Evolutionary conservation across 129 eudicot genomes (phyloP), one percentile per base, ranked within the genome.

Genomic region (Flaveria brownii): DNA sequence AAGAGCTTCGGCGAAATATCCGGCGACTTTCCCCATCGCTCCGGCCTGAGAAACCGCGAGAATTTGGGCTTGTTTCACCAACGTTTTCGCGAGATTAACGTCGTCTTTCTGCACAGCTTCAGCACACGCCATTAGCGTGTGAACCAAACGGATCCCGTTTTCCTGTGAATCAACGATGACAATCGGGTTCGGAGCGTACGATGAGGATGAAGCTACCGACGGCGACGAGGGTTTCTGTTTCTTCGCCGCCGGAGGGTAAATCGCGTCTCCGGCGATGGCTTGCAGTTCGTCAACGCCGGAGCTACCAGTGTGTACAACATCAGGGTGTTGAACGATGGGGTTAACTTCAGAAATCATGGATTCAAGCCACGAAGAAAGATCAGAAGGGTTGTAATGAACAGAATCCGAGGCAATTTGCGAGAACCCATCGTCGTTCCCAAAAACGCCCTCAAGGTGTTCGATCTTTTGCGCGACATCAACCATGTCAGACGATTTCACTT

Each of bases 301-400:
- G 30, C 60, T 50, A 14, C 72, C 77, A 17, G 56, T 51, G 41
- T 36, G 41, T 36, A 36, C 7, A 4, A 61, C 17, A 1, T 42
- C 9, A 11, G 42, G 42, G 9, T 15, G 50, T 20, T 50, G 72
- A 68, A 20, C 9, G 18, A 26, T 0, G 1, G 90, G 84, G 71
- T 82, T 77, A 77, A 89, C 75, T 30, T 83, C 96, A 3, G 81
- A 59, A 2, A 92, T 83, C 96, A 92, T 86, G 8, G 92, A 85
- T 28, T 86, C 82, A 6, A 92, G 86, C 96, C 94, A 90, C 0
- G 85, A 64, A 0, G 93, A 86, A 1, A 92, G 77, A 85, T 92
- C 91, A 9, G 97, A 87, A 0, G 97, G 97, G 43, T 91, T 91
- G 39, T 87, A 89, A 14, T 92, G 96, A 56, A 92, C 96, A 12